Base-by-base conservation (phyloP, 164 flowering plant species). In the Dillenia turbinata region DNA sequence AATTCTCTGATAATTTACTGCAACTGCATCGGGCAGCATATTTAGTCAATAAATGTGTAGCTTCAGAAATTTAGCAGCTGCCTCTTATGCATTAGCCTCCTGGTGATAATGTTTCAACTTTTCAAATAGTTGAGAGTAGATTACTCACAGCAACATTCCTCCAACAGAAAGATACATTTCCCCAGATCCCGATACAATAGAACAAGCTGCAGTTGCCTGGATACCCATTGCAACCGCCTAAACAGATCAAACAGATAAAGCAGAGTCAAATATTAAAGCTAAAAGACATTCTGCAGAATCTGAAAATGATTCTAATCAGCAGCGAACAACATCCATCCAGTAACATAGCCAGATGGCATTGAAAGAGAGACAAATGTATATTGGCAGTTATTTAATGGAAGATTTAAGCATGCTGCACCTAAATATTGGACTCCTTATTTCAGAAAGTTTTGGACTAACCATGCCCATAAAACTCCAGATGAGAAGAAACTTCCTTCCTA, bases 391-490 rank as follows among this genome's bases (percentile, higher is more conserved):
- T 33, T 33, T 33, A 33, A 33, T 33, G 40, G 5, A 2, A 26
- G 40, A 26, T 26, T 26, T 26, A 33, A 33, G 40, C 40, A 33
- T 33, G 40, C 40, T 33, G 40, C 40, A 33, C 40, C 40, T 33
- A 33, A 33, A 33, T 33, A 4, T 33, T 33, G 40, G 40, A 33
- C 40, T 5, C 40, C 40, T 5, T 33, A 5, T 33, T 33, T 33
- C 40, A 33, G 40, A 33, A 33, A 5, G 40, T 33, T 26, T 26
- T 33, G 40, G 40, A 50, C 46, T 71, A 74, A 84, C 97, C 97
- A 90, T 92, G 76, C 96, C 97, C 60, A 76, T 64, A 72, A 94
- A 94, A 79, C 98, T 94, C 83, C 96, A 81, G 33, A 85, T 68
- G 59, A 94, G 97, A 46, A 94, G 92, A 51, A 81, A 59, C 64